phyloP scores from a whole-genome alignment of 192 early-diverging fungal species.

The Backusella mclennaniae region DNA sequence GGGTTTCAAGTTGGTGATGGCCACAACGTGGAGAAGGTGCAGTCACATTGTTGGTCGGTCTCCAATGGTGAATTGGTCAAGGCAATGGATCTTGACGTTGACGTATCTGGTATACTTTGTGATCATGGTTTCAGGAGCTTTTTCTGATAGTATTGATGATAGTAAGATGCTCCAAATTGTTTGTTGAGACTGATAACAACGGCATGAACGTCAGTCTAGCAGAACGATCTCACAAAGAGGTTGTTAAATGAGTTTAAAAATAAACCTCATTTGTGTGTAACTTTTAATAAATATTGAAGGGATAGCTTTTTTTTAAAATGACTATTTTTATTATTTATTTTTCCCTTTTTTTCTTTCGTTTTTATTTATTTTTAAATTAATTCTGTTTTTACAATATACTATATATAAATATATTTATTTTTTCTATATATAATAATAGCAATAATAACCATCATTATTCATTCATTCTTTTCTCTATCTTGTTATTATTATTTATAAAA shows the following conservation, averaged over 20 bases:
- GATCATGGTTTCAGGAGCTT: slow-evolving; percentile 48
- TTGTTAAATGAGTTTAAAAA: slow-evolving; percentile 27
- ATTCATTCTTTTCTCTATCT: neutral
- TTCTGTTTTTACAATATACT: neutral
- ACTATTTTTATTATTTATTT: slow-evolving; percentile 2
- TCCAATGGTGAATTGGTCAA: slow-evolving; percentile 43
- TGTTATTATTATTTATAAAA: neutral
- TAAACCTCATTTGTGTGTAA: neutral
- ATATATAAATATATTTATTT: neutral
- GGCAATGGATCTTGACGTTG: slow-evolving; percentile 51
- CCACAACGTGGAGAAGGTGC: slow-evolving; percentile 35
- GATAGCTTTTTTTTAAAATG: neutral
- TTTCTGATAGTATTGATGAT: slow-evolving; percentile 46
- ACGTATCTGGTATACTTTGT: slow-evolving; percentile 53
- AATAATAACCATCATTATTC: neutral
- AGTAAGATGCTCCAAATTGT: slow-evolving; percentile 15
- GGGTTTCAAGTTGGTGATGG: neutral
- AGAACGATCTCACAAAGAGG: slow-evolving; percentile 20
- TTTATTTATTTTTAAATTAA: slow-evolving; percentile 2
- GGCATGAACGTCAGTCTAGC: slow-evolving; percentile 48
- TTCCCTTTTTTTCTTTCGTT: slow-evolving; percentile 8
- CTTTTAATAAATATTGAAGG: neutral
- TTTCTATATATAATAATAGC: neutral
- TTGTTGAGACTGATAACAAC: slow-evolving; percentile 50
- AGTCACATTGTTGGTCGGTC: slow-evolving; percentile 50